A percentile compares a stretch with the other conserved stretches of the same genome.
Conservation (phyloP, 2,329 filamentous ascomycete species). For the Claviceps humidiphila region DNA sequence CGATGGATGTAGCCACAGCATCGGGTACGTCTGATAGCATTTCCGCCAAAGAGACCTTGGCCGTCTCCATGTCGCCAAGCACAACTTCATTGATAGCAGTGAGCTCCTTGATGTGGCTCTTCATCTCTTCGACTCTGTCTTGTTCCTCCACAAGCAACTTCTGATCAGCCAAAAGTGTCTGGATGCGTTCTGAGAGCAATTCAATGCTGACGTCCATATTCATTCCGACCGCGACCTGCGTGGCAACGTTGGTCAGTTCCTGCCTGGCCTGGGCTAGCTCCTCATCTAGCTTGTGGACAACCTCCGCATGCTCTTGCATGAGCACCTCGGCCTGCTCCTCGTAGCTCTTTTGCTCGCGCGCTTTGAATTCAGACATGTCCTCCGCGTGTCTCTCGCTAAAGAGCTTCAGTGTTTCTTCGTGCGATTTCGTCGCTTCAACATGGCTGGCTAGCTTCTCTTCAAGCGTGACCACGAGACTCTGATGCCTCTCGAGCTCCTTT, state of each 20-base stretch:
- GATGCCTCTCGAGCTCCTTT: constrained; percentile 31
- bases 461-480: constrained; percentile 36
- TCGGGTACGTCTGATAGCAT: constrained; percentile 38
- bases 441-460: constrained; percentile 48
- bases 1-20: constrained; percentile 30
- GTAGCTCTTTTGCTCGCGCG: constrained; percentile 38
- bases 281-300: constrained; percentile 40
- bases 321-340: constrained; percentile 46
- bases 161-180: constrained; percentile 42
- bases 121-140: constrained; percentile 43
- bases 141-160: constrained; percentile 47
- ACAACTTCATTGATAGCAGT: constrained; percentile 44
- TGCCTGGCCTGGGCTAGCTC: constrained; percentile 55
- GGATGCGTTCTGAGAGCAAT: constrained; percentile 50
- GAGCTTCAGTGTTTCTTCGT: constrained; percentile 37
- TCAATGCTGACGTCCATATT: constrained; percentile 54
- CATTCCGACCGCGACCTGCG: constrained; percentile 46
- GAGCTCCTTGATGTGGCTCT: constrained; percentile 41
- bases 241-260: constrained; percentile 50
- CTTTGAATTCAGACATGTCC: constrained; percentile 35
- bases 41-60: constrained; percentile 40
- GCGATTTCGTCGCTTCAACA: constrained; percentile 40
- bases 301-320: constrained; percentile 46
- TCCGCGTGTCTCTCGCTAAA: constrained; percentile 37
- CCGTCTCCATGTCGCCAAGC: constrained; percentile 48